phyloP scores from a whole-genome alignment of 805 yeast species.

The Jamesozyma jinghongensis region DNA sequence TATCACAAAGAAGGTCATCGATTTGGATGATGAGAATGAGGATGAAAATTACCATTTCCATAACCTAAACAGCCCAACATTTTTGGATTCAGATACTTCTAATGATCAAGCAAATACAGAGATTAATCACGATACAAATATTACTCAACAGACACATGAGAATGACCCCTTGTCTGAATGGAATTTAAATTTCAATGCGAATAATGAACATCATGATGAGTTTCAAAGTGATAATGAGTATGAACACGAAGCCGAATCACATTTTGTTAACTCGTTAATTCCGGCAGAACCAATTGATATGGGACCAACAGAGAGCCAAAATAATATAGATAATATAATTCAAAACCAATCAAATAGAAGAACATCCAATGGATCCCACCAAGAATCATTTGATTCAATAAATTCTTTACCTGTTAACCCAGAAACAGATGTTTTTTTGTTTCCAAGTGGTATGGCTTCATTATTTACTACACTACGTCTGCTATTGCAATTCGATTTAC shows the following conservation, averaged over 20 bases:
- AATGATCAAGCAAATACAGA: not conserved
- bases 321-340: not conserved
- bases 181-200: constrained; percentile 3
- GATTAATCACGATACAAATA: not conserved
- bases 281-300: constrained; percentile 26
- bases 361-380: not conserved
- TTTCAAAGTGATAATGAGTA: not conserved
- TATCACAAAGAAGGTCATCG: constrained; percentile 57
- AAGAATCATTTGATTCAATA: not conserved
- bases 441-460: constrained; percentile 89
- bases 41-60: constrained; percentile 15
- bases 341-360: not conserved
- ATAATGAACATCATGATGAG: constrained; percentile 2
- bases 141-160: not conserved
- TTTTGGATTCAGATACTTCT: constrained; percentile 5
- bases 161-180: constrained; percentile 3
- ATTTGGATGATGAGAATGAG: constrained; percentile 18
- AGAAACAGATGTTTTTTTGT: constrained; percentile 69
- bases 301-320: not conserved
- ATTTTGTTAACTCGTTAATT: constrained; percentile 12
- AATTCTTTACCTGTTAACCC: constrained; percentile 13
- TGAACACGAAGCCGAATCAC: not conserved
- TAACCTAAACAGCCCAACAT: constrained; percentile 4
- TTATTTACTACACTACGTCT: constrained; percentile 74
- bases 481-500: constrained; percentile 31